Evolutionary conservation across 768 basidiomycete species (phyloP).

Genomic region (Baorangia bicolor): DNA sequence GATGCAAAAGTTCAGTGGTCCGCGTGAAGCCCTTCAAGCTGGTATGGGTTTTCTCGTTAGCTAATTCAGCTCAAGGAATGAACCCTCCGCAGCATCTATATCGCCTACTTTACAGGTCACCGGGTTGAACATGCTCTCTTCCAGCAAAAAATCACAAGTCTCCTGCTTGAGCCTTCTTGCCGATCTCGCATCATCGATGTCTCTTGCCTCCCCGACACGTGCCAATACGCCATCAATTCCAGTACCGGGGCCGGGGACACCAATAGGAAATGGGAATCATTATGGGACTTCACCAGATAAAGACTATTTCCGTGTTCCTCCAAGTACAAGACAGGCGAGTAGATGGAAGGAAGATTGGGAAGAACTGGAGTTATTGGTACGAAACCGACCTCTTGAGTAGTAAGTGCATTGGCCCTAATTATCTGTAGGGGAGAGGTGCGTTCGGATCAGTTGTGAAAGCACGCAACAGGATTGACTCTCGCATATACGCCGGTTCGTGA

Average conservation of each 20-base stretch:
- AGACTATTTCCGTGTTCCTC: slow-evolving; percentile 52
- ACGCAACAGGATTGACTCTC: slow-evolving; percentile 79
- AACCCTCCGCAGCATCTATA: slow-evolving; percentile 44
- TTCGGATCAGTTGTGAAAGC: slow-evolving; percentile 97
- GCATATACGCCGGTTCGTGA: slow-evolving; percentile 74
- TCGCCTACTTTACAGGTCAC: slow-evolving; percentile 52
- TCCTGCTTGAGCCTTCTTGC: slow-evolving; percentile 59
- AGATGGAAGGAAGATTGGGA: slow-evolving; percentile 95
- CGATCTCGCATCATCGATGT: slow-evolving; percentile 51
- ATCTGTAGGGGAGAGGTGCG: slow-evolving; percentile 73
- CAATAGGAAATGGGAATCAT: slow-evolving; percentile 40
- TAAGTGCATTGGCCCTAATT: neutral
- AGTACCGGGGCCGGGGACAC: slow-evolving; percentile 42
- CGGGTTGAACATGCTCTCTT: slow-evolving; percentile 58
- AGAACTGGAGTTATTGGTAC: slow-evolving; percentile 80
- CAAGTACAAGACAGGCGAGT: slow-evolving; percentile 53
- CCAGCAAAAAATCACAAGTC: slow-evolving; percentile 53
- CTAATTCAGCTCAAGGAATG: neutral
- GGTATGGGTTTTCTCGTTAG: slow-evolving; percentile 37
- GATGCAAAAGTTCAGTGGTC: slow-evolving; percentile 49
- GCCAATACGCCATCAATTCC: slow-evolving; percentile 18
- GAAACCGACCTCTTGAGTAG: neutral
- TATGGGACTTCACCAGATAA: slow-evolving; percentile 59
- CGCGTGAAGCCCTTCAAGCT: slow-evolving; percentile 55
- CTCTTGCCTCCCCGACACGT: slow-evolving; percentile 27